These are phyloP conservation scores for Tuber brumale DNA, from an alignment of 495 filamentous ascomycete genomes.

Conservation along the genomic window DNA sequence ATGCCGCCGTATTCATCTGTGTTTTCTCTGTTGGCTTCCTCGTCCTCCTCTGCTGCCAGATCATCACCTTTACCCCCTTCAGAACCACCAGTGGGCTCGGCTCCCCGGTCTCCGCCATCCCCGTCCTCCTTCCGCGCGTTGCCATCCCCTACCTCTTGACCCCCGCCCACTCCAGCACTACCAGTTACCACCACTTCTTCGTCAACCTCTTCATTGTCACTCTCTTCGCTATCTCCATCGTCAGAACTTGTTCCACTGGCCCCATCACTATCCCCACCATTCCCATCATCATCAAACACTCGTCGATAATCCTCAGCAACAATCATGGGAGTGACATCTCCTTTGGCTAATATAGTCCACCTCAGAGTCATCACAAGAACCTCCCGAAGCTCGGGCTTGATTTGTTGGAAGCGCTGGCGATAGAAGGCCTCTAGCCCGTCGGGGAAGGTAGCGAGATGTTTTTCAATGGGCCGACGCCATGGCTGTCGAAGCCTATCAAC, in stretches of 20 bases:
- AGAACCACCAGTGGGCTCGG: not conserved
- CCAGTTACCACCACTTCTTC: not conserved
- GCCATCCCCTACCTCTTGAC: not conserved
- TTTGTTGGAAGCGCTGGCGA: slow-evolving; percentile 17
- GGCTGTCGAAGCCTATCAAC: slow-evolving; percentile 17
- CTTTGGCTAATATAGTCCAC: slow-evolving; percentile 18
- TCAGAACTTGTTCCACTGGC: not conserved
- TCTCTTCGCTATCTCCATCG: not conserved
- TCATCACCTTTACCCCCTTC: not conserved
- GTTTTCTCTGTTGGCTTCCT: not conserved
- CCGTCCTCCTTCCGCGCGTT: not conserved
- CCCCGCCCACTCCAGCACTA: too few species aligned
- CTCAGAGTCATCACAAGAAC: slow-evolving; percentile 13
- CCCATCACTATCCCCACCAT: slow-evolving; percentile 5
- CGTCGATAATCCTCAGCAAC: slow-evolving; percentile 28
- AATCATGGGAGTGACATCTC: slow-evolving; percentile 17
- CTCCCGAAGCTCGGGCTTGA: slow-evolving; percentile 18
- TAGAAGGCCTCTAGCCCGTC: slow-evolving; percentile 16
- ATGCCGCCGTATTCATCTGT: slow-evolving; percentile 3
- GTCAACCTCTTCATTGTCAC: not conserved
- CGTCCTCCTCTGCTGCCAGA: not conserved
- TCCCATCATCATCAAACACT: slow-evolving; percentile 38
- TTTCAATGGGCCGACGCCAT: slow-evolving; percentile 16
- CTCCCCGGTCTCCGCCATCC: not conserved
- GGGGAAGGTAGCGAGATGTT: slow-evolving; percentile 12